Evolutionary conservation across 2,329 filamentous ascomycete genomes (phyloP), one percentile per base, ranked within the genome.

Genomic region (Aureobasidium subglaciale): DNA sequence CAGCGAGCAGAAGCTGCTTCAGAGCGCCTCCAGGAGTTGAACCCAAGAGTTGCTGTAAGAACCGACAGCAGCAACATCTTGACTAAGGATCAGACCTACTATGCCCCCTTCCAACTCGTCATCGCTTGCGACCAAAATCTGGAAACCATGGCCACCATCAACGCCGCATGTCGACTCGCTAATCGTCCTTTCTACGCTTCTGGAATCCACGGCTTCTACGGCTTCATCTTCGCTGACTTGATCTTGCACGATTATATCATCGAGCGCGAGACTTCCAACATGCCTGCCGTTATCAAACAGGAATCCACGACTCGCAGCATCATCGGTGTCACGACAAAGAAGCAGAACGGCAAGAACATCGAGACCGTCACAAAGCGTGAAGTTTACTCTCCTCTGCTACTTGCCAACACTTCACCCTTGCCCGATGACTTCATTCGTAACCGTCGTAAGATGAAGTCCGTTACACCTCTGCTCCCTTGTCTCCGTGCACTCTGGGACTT

Each of bases 331-430:
- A 82, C 84, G 48, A 86, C 83, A 13, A 88, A 82, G 66, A 77
- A 86, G 63, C 82, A 83, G 57, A 78, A 70, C 43, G 74, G 77
- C 45, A 92, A 90, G 71, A 78, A 78, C 25, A 82, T 88, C 53
- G 93, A 99, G 69, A 80, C 90, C 62, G 90, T 99, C 58, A 93
- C 87, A 52, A 97, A 97, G 75, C 83, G 87, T 60, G 93, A 99
- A 68, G 76, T 86, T 1, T 99, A 96, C 75, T 90, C 88, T 3
- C 91, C 91, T 1, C 86, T 95, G 71, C 80, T 89, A 60, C 81
- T 95, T n/a, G 88, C 88, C 58, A 92, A 95, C 67, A 83, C 84
- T 9, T 89, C 89, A 8, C 80, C 81, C 8, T 79, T 99, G 0
- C 77, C 75, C 0, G 62, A 80, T 2, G 87, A 92, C 38, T 87